phyloP scores from a whole-genome alignment of 208 protist genomes.

The Leishmania tarentolae region DNA sequence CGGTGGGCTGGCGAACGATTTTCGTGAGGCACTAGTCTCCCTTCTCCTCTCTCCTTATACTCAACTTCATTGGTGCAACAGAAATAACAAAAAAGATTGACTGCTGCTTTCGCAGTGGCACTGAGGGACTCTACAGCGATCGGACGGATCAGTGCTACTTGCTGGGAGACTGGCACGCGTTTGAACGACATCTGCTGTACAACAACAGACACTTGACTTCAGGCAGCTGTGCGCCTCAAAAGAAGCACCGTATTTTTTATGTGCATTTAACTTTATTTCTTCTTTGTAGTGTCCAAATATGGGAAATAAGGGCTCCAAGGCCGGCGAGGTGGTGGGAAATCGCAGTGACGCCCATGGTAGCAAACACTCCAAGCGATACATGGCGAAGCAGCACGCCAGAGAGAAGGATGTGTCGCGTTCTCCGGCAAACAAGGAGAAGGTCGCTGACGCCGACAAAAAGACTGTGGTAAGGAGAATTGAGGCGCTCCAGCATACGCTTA shows the following conservation, averaged over 20 bases:
- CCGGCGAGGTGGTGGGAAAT: conserved; percentile 27
- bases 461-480: conserved; percentile 43
- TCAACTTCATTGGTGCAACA: neutral
- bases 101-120: neutral
- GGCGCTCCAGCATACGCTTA: conserved; percentile 57
- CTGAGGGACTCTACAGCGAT: conserved; percentile 1
- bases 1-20: neutral
- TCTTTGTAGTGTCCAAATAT: conserved; percentile 15
- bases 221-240: neutral
- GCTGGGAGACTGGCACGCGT: neutral
- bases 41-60: neutral
- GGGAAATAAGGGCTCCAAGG: conserved; percentile 48
- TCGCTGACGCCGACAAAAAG: neutral
- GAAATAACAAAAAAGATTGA: neutral
- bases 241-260: conserved; percentile 4
- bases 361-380: neutral
- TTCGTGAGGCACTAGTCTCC: neutral
- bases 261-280: conserved; percentile 4
- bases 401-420: neutral
- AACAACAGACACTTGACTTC: neutral
- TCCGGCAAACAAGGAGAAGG: neutral
- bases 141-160: neutral
- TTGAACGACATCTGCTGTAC: neutral
- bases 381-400: neutral
- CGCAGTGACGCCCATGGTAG: conserved; percentile 9